Evolutionary conservation across 2,329 filamentous ascomycete species (phyloP).

Genomic region (Clonostachys byssicola): DNA sequence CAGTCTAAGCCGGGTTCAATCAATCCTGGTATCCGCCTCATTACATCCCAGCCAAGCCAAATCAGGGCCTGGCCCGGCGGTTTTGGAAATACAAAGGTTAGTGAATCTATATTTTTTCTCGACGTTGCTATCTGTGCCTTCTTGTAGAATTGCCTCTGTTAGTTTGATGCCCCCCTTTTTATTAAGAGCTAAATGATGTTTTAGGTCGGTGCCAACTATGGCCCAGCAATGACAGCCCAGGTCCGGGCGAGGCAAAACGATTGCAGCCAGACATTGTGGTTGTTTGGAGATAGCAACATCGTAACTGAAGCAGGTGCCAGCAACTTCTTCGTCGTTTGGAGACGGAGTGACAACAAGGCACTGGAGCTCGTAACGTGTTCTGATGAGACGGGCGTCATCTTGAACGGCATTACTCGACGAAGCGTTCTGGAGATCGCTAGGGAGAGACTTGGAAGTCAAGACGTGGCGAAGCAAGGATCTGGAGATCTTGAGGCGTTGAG

Average conservation of each 20-base stretch:
- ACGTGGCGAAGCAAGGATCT: no score
- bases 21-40: no score
- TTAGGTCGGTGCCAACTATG: neutral
- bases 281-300: neutral
- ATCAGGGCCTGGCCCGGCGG: neutral
- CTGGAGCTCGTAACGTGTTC: neutral
- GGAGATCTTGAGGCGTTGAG: neutral
- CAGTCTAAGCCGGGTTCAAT: no score
- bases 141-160: no score
- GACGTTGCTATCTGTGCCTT: no score
- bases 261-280: neutral
- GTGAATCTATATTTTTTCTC: no score
- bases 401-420: neutral
- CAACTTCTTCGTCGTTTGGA: neutral
- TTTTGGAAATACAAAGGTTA: neutral
- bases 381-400: neutral
- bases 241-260: neutral
- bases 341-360: neutral
- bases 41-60: no score
- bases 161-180: no score
- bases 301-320: neutral
- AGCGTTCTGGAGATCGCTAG: neutral
- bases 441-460: no score
- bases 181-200: no score
- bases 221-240: neutral